A percentile compares a stretch with the other conserved stretches of the same genome.
These are phyloP conservation scores for Candida hispaniensis DNA, from an alignment of 805 yeast genomes.

Conservation along the genomic window DNA sequence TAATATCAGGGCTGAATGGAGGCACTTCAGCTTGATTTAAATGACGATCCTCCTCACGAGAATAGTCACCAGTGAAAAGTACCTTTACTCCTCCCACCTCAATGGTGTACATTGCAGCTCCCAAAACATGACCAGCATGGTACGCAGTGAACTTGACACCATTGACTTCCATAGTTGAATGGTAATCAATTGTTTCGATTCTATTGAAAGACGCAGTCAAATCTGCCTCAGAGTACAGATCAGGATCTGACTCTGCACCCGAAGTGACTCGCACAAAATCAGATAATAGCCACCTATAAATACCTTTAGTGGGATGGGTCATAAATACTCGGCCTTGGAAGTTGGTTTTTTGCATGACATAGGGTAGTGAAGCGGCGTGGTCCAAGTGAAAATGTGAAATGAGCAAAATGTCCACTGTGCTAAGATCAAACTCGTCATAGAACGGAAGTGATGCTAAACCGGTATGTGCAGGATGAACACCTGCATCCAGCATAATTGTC, in stretches of 20 bases:
- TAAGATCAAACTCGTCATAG: constrained; percentile 87
- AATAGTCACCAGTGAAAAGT: constrained; percentile 92
- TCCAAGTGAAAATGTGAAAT: constrained; percentile 95
- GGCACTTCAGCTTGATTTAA: constrained; percentile 93
- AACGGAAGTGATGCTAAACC: constrained; percentile 90
- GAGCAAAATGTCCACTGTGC: constrained; percentile 73
- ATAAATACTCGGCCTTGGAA: constrained; percentile 93
- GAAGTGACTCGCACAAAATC: constrained; percentile 87
- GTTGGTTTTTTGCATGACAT: constrained; percentile 93
- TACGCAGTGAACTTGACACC: constrained; percentile 95
- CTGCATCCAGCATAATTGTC: constrained; percentile 95
- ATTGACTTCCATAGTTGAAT: constrained; percentile 86
- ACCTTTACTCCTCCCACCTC: constrained; percentile 89
- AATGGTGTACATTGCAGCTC: constrained; percentile 95
- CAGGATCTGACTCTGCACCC: constrained; percentile 29
- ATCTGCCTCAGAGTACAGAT: constrained; percentile 84
- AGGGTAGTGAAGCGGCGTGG: constrained; percentile 96
- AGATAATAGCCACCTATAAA: constrained; percentile 85
- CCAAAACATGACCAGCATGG: constrained; percentile 99
- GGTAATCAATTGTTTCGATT: constrained; percentile 91
- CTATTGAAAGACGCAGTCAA: constrained; percentile 74
- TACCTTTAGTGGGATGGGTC: constrained; percentile 99
- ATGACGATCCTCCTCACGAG: constrained; percentile 93
- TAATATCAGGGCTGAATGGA: constrained; percentile 71
- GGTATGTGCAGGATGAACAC: constrained; percentile 89